Base-by-base conservation (phyloP, 2,329 filamentous ascomycete genomes). In the Pestalotiopsis sp. region DNA sequence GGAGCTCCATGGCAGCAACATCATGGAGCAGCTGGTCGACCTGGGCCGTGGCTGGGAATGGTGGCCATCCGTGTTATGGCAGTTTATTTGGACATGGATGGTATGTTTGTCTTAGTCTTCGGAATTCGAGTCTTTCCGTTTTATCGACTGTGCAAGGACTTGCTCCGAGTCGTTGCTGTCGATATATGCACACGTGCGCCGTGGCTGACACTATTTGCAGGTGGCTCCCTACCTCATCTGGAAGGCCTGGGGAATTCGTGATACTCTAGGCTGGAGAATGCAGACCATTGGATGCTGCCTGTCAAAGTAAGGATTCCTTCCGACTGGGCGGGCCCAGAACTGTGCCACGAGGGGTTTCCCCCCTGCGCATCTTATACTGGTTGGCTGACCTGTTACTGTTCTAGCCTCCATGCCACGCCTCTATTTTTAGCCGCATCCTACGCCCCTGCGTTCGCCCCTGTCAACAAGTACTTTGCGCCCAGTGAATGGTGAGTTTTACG, bases 51-150 rank as follows among this genome's bases (percentile, higher is more conserved):
- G 88, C 5, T 87, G 83, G 80, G 88, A 91, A 76, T 91, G 88
- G 88, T 85, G 85, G 76, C 86, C 86, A 1, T 84, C 83, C 0
- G 81, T 86, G 3, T 70, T 85, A 22, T 88, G 86, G 85, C 86
- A 88, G 69, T 76, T 85, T 4, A 74, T 85, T 65, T 88, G 85
- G 86, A 81, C 84, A 4, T 87, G 83, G 81, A 77, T 86, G 35
- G 26, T 26, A 26, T 26, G 26, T 26, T 26, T 26, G 26, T 26
- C 4, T 26, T 26, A 5, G 26, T 26, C 4, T 26, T 26, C 26
- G 26, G 26, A 26, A 5, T 26, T 26, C 26, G 26, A 26, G 26
- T n/a, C n/a, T n/a, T n/a, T n/a, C n/a, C n/a, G n/a, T n/a, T n/a
- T n/a, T 26, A 3, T 20, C 4, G 10, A 48, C 13, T 22, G 24